Percentiles rank a stretch among this genome's conserved stretches.
Conservation (phyloP, 352 stramenopile genomes). For the Globisporangium rhizosaccharum region DNA sequence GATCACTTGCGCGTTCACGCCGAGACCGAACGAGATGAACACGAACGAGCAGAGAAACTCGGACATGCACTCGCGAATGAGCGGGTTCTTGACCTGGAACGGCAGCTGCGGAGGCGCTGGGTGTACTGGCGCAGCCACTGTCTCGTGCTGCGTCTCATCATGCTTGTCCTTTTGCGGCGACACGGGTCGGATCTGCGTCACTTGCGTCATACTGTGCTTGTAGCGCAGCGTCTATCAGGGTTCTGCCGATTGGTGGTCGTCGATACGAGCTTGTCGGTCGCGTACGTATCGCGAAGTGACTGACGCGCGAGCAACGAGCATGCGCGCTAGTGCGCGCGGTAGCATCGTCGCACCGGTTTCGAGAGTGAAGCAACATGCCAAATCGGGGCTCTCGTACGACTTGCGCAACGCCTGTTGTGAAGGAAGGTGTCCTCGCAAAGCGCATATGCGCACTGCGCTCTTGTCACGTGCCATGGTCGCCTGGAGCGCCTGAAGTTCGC, state of each 20-base stretch:
- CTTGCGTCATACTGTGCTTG: constrained; percentile 1
- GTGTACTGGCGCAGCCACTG: background rate
- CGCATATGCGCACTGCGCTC: no score
- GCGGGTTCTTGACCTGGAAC: constrained; percentile 21
- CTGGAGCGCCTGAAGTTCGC: no score
- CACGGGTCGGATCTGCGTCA: constrained; percentile 4
- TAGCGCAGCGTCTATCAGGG: background rate
- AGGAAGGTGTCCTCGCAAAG: no score
- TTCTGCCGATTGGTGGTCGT: background rate
- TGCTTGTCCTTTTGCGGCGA: background rate
- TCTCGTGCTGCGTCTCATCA: background rate
- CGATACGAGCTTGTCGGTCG: no score
- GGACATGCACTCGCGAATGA: constrained; percentile 29
- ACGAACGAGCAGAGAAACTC: constrained; percentile 39
- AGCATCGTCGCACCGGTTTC: no score
- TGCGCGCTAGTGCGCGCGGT: no score
- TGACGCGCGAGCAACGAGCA: no score
- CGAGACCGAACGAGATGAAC: constrained; percentile 20
- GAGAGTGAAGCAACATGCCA: no score
- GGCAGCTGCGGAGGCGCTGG: constrained; percentile 9
- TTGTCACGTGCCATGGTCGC: no score
- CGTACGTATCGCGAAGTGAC: no score
- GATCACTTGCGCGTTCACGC: constrained; percentile 23
- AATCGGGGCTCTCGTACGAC: no score
- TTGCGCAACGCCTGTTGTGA: no score